phyloP scores from a whole-genome alignment of 768 basidiomycete genomes.

The Naganishia antarctica region DNA sequence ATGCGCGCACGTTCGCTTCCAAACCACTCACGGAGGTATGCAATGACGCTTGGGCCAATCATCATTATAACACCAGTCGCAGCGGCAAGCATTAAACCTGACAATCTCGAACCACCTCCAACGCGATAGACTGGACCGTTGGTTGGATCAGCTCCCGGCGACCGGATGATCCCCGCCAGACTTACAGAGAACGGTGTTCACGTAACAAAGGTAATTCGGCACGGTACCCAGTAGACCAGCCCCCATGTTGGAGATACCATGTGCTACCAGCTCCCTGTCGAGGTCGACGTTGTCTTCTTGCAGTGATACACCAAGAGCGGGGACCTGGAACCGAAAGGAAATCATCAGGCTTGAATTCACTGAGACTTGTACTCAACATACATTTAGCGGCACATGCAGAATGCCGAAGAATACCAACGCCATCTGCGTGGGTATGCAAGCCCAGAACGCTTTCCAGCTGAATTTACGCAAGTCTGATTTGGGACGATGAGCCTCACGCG shows the following conservation, averaged over 20 bases:
- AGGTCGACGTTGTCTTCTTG: constrained; percentile 79
- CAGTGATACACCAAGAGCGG: constrained; percentile 85
- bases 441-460: constrained; percentile 64
- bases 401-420: constrained; percentile 59
- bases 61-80: constrained; percentile 68
- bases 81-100: constrained; percentile 77
- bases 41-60: constrained; percentile 81
- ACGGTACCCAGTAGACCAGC: constrained; percentile 73
- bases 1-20: not conserved
- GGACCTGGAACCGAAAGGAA: constrained; percentile 63
- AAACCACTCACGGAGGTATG: constrained; percentile 69
- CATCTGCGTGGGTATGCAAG: constrained; percentile 86
- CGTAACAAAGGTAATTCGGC: constrained; percentile 71
- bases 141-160: not conserved
- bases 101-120: constrained; percentile 75
- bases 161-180: too few species aligned
- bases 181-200: constrained; percentile 51
- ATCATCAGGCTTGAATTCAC: not conserved
- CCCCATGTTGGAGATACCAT: constrained; percentile 83
- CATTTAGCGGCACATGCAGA: constrained; percentile 49
- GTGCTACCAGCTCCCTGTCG: constrained; percentile 83
- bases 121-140: constrained; percentile 75
- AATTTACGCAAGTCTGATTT: constrained; percentile 66
- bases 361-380: constrained; percentile 26
- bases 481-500: too few species aligned